These are phyloP conservation scores for Penicillium paradoxum DNA, from an alignment of 495 filamentous ascomycete species.

Conservation along the genomic window DNA sequence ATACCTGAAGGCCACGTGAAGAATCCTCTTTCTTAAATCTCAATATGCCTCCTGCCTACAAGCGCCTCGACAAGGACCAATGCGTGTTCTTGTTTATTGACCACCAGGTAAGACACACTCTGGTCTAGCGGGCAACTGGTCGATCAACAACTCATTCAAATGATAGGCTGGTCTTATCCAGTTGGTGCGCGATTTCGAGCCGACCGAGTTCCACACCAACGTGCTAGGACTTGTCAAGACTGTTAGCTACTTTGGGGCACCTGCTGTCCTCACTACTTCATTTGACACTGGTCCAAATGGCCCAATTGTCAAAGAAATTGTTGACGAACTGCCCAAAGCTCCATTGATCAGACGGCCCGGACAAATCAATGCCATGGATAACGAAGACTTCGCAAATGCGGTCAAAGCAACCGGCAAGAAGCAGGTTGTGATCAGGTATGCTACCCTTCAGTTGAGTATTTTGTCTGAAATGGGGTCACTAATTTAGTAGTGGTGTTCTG, in stretches of 20 bases:
- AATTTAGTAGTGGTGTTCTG: conserved; percentile 45
- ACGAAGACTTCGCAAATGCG: conserved; percentile 53
- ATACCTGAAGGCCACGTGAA: too few species aligned
- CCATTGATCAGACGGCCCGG: conserved; percentile 56
- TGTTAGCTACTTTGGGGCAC: conserved; percentile 54
- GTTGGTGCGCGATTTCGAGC: conserved; percentile 51
- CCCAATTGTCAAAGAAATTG: conserved; percentile 54
- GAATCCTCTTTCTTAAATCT: too few species aligned
- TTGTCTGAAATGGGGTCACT: background rate
- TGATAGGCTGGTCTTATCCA: conserved; percentile 46
- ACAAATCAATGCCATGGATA: conserved; percentile 66
- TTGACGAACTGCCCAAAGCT: conserved; percentile 51
- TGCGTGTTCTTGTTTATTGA: conserved; percentile 50
- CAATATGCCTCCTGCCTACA: background rate
- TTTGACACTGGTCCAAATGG: conserved; percentile 56
- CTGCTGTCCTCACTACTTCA: conserved; percentile 54
- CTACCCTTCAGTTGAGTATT: background rate
- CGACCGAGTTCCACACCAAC: conserved; percentile 46
- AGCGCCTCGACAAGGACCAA: background rate
- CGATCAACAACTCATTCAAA: background rate
- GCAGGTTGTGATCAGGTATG: conserved; percentile 49
- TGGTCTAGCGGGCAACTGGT: background rate
- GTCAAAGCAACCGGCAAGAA: conserved; percentile 51
- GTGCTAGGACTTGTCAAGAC: conserved; percentile 56
- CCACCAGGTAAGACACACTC: conserved; percentile 37